Evolutionary conservation across 495 filamentous ascomycete genomes (phyloP).

Genomic region (Bacidia rubella): DNA sequence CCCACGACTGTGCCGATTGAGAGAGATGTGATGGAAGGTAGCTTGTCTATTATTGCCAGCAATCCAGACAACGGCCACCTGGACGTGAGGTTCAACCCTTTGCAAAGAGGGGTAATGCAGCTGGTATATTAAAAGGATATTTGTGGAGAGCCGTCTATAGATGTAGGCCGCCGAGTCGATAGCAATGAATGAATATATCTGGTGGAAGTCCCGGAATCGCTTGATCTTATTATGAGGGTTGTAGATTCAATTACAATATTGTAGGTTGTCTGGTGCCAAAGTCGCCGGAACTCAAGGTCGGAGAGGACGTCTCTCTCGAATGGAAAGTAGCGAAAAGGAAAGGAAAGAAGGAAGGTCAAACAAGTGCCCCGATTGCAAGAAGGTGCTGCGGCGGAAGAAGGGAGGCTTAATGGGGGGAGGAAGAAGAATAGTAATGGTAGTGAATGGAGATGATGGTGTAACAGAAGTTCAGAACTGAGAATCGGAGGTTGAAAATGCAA

Average conservation of each 20-base stretch:
- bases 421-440: not conserved
- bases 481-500: not conserved
- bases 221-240: not conserved
- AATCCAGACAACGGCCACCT: not conserved
- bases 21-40: not conserved
- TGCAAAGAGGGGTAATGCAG: not conserved
- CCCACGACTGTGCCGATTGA: not conserved
- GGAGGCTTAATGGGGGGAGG: not conserved
- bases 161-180: not conserved
- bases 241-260: not conserved
- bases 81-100: not conserved
- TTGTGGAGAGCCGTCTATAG: not conserved
- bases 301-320: not conserved
- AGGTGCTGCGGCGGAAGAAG: not conserved
- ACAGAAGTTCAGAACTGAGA: too few species aligned
- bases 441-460: not conserved
- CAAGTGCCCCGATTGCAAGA: not conserved
- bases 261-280: not conserved
- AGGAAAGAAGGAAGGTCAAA: not conserved
- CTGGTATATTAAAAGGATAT: slow-evolving; percentile 3
- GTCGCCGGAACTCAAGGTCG: not conserved
- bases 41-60: slow-evolving; percentile 6
- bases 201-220: not conserved
- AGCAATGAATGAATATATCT: not conserved
- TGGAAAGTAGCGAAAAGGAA: not conserved